phyloP scores from a whole-genome alignment of 148 eudicot species.

The Rhododendron molle region DNA sequence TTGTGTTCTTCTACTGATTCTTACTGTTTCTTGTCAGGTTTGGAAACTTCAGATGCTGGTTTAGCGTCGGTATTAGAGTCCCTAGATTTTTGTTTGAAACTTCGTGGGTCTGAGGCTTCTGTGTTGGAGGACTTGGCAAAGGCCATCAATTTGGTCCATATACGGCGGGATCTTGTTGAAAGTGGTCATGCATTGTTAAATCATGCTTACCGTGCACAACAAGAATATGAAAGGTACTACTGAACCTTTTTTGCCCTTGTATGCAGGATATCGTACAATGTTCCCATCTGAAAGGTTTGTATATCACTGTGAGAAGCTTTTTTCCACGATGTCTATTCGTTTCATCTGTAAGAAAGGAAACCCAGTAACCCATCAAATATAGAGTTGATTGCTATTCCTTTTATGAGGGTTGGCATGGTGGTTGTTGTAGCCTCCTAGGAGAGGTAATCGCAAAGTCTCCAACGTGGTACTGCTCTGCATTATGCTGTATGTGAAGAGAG shows the following conservation, averaged over 20 bases:
- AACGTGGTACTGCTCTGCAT: neutral
- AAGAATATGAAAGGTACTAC: conserved; percentile 81
- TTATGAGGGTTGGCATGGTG: neutral
- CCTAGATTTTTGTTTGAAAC: conserved; percentile 80
- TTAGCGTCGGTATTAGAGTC: conserved; percentile 87
- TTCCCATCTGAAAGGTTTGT: conserved; percentile 5
- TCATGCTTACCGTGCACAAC: conserved; percentile 82
- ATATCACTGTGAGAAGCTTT: neutral
- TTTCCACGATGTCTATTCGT: neutral
- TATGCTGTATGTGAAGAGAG: neutral
- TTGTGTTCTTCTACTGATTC: neutral
- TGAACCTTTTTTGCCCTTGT: neutral
- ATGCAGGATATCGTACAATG: neutral
- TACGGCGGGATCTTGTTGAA: conserved; percentile 86
- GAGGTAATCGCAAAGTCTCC: neutral
- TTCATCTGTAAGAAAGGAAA: neutral
- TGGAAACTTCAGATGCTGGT: conserved; percentile 80
- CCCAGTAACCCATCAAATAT: neutral
- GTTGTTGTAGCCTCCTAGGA: neutral
- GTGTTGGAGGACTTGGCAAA: conserved; percentile 91
- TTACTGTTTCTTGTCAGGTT: conserved; percentile 32
- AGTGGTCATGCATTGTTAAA: conserved; percentile 89
- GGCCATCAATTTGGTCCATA: conserved; percentile 89
- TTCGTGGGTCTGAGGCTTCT: conserved; percentile 91
- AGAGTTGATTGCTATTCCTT: neutral